Percentiles rank a stretch among this genome's conserved stretches.
Evolutionary conservation across 345 rosid species (phyloP).

Genomic region (Corchorus capsularis): DNA sequence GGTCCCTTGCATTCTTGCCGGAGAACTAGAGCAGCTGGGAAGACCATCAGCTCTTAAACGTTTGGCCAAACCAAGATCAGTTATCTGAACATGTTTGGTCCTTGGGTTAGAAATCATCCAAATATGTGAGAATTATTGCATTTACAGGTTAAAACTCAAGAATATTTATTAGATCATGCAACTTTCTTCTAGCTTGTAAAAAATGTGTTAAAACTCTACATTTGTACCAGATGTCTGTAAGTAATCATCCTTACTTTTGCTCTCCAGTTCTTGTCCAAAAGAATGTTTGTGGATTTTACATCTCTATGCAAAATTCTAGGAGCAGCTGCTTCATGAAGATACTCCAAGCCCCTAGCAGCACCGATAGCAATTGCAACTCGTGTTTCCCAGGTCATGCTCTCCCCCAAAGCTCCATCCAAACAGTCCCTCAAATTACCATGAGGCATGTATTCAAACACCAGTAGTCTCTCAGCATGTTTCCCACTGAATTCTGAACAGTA

Average conservation of each 20-base stretch:
- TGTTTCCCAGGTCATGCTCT: conserved; percentile 75
- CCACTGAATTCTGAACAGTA: conserved; percentile 84
- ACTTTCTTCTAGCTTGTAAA: too few species aligned
- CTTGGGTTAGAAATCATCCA: background rate
- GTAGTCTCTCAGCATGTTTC: conserved; percentile 76
- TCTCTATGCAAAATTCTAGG: conserved; percentile 97
- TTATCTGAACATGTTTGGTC: conserved; percentile 57
- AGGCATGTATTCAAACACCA: conserved; percentile 83
- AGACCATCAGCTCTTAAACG: conserved; percentile 73
- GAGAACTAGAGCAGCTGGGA: conserved; percentile 87
- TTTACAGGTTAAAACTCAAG: background rate
- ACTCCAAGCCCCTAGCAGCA: conserved; percentile 97
- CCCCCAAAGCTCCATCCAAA: conserved; percentile 65
- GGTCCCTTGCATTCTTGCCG: conserved; percentile 92
- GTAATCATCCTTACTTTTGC: conserved; percentile 68
- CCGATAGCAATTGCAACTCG: conserved; percentile 87
- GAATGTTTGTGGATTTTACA: conserved; percentile 94
- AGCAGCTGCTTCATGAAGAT: conserved; percentile 98
- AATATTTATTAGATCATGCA: background rate
- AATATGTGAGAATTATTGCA: background rate
- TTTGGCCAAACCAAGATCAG: conserved; percentile 99
- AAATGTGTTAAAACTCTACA: background rate
- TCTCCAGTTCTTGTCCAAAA: conserved; percentile 77
- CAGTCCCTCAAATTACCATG: conserved; percentile 86
- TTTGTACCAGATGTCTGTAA: background rate